These are phyloP conservation scores for Pisolithus thermaeus DNA, from an alignment of 1,284 basidiomycete genomes.

Conservation along the genomic window DNA sequence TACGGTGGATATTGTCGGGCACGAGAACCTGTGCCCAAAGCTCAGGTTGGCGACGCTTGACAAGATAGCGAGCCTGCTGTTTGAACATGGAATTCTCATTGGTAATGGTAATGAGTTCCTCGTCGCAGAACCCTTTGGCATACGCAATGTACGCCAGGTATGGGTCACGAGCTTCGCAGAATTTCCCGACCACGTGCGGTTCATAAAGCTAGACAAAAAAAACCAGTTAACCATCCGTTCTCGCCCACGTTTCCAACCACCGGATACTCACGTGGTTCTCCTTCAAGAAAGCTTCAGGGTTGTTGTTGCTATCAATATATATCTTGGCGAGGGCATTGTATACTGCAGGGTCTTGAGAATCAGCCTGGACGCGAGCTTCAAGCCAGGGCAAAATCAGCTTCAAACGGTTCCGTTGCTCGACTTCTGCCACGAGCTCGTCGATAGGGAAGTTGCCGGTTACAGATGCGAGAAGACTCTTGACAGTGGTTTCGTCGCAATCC, in stretches of 20 bases:
- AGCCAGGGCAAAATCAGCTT: conserved; percentile 98
- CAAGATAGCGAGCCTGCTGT: conserved; percentile 97
- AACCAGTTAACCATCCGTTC: conserved; percentile 1
- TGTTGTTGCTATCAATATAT: conserved; percentile 97
- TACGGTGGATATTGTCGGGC: conserved; percentile 87
- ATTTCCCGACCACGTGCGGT: conserved; percentile 94
- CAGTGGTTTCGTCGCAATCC: conserved; percentile 95
- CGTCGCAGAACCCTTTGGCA: conserved; percentile 98
- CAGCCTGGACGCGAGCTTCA: conserved; percentile 86
- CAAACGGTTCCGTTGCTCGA: conserved; percentile 92
- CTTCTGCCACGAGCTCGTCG: conserved; percentile 96
- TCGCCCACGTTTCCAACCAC: not conserved
- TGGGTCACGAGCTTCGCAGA: conserved; percentile 98
- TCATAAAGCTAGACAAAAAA: conserved; percentile 72
- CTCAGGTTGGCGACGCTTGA: conserved; percentile 93
- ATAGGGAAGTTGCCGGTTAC: conserved; percentile 98
- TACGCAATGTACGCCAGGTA: conserved; percentile 99
- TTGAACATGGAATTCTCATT: conserved; percentile 99
- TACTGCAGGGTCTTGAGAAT: conserved; percentile 87
- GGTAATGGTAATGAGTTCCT: conserved; percentile 95
- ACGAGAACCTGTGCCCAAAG: conserved; percentile 96
- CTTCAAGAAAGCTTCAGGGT: conserved; percentile 96
- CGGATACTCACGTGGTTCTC: conserved; percentile 82
- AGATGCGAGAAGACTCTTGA: conserved; percentile 90
- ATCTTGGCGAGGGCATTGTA: conserved; percentile 99